These are phyloP conservation scores for Phascolomyces articulosus DNA, from an alignment of 371 early-diverging fungal genomes.

Conservation along the genomic window DNA sequence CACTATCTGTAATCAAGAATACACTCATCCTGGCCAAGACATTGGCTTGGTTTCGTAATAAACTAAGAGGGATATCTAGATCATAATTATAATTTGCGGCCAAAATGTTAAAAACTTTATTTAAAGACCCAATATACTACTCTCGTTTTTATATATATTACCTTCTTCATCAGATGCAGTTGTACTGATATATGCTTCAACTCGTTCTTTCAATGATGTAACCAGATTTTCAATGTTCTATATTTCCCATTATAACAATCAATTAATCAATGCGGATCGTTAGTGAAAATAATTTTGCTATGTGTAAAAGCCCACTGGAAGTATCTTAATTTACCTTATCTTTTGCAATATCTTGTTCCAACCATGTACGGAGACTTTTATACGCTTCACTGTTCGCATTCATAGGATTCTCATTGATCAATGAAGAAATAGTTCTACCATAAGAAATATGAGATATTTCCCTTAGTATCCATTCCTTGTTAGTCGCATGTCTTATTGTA, in stretches of 20 bases:
- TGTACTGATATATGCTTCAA: slow-evolving; percentile 8
- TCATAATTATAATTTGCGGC: slow-evolving; percentile 1
- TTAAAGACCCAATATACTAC: too few relatives aligned
- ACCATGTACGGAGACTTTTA: slow-evolving; percentile 27
- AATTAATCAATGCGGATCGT: too few relatives aligned
- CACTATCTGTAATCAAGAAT: slow-evolving; percentile 24
- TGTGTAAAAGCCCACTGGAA: too few relatives aligned
- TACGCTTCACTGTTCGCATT: slow-evolving; percentile 23
- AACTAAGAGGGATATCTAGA: slow-evolving; percentile 37
- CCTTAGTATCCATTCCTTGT: too few relatives aligned
- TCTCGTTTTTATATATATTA: background rate
- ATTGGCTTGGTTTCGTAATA: slow-evolving; percentile 42
- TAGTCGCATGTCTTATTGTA: background rate
- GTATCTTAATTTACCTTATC: slow-evolving; percentile 23
- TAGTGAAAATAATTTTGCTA: background rate
- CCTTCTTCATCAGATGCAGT: slow-evolving; percentile 18
- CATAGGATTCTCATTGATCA: slow-evolving; percentile 37
- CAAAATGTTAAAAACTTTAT: too few relatives aligned
- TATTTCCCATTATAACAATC: too few relatives aligned
- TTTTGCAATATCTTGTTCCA: slow-evolving; percentile 22
- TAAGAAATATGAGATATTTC: background rate
- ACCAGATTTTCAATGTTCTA: background rate
- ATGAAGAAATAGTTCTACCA: slow-evolving; percentile 41
- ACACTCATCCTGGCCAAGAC: slow-evolving; percentile 34
- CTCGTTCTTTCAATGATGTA: slow-evolving; percentile 10